Evolutionary conservation across 441 rosid genomes (phyloP).

Genomic region (Metrosideros polymorpha): DNA sequence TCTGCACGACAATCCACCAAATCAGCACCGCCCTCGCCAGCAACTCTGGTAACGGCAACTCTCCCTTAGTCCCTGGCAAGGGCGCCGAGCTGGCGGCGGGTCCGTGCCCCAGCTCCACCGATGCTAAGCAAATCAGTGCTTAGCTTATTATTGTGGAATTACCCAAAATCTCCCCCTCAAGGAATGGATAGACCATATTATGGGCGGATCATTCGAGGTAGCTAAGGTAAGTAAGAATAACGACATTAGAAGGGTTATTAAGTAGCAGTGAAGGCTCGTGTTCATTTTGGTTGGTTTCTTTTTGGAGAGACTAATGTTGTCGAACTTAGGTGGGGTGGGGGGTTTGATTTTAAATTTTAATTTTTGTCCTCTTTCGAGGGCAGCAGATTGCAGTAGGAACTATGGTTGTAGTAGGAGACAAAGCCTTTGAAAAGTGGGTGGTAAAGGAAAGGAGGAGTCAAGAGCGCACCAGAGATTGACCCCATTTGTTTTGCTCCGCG

Average conservation of each 20-base stretch:
- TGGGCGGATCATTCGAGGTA: too few relatives aligned
- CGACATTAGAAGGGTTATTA: not conserved
- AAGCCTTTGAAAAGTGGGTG: not conserved
- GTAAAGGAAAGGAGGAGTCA: conserved; percentile 63
- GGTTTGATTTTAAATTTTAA: not conserved
- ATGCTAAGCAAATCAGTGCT: conserved; percentile 7
- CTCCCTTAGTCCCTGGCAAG: not conserved
- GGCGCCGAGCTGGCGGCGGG: not conserved
- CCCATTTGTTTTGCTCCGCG: not conserved
- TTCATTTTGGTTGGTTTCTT: not conserved
- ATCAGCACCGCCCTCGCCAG: conserved; percentile 40
- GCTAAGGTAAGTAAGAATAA: not conserved
- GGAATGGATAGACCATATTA: not conserved
- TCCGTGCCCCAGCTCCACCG: conserved; percentile 9
- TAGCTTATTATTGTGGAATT: conserved; percentile 3
- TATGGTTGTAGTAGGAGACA: not conserved
- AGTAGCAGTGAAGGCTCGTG: not conserved
- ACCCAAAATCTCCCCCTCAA: conserved; percentile 31
- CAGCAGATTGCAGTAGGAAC: not conserved
- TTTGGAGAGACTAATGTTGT: not conserved
- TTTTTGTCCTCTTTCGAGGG: not conserved
- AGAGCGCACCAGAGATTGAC: conserved; percentile 69
- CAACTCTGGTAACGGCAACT: conserved; percentile 9
- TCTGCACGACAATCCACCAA: conserved; percentile 62
- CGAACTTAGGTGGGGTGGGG: not conserved